phyloP scores from a whole-genome alignment of 352 stramenopile species.

The Pythium brassicae region DNA sequence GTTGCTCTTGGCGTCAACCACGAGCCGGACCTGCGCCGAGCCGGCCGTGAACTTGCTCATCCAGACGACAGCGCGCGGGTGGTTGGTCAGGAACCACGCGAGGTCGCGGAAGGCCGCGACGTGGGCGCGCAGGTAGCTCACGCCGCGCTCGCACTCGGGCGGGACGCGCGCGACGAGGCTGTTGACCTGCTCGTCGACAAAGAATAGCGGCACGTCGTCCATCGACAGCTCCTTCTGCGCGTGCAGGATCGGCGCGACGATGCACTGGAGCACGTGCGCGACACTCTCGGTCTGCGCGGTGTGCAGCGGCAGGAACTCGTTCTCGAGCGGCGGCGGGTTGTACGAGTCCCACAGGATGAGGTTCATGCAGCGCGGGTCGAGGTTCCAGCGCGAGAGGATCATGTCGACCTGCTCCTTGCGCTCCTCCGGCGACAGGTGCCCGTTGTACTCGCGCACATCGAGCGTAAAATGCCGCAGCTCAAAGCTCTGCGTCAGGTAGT shows the following conservation, averaged over 20 bases:
- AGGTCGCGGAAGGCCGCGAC: constrained; percentile 35
- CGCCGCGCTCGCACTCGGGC: constrained; percentile 26
- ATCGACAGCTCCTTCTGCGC: constrained; percentile 24
- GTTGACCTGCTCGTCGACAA: constrained; percentile 44
- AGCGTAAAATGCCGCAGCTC: constrained; percentile 40
- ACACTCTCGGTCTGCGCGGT: constrained; percentile 36
- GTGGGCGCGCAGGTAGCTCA: constrained; percentile 30
- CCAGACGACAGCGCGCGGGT: constrained; percentile 33
- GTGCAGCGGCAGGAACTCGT: constrained; percentile 23
- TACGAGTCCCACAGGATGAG: constrained; percentile 47
- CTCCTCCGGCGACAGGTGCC: constrained; percentile 30
- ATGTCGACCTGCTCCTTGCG: constrained; percentile 39
- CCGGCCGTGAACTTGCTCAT: constrained; percentile 33
- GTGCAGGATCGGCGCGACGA: constrained; percentile 37
- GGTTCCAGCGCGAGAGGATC: constrained; percentile 38
- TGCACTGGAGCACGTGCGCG: constrained; percentile 38
- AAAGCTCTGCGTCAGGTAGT: constrained; percentile 40
- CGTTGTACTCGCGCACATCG: constrained; percentile 39
- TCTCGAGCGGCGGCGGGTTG: constrained; percentile 12
- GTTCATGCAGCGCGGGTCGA: constrained; percentile 40
- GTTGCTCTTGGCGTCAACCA: constrained; percentile 35
- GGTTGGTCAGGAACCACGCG: constrained; percentile 41
- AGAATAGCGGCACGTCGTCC: constrained; percentile 35
- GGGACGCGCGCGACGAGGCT: constrained; percentile 27
- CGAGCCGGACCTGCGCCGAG: constrained; percentile 29